Evolutionary conservation across 1,139 yeast species (phyloP), one percentile per base, ranked within the genome.

Genomic region (Candida sp.): DNA sequence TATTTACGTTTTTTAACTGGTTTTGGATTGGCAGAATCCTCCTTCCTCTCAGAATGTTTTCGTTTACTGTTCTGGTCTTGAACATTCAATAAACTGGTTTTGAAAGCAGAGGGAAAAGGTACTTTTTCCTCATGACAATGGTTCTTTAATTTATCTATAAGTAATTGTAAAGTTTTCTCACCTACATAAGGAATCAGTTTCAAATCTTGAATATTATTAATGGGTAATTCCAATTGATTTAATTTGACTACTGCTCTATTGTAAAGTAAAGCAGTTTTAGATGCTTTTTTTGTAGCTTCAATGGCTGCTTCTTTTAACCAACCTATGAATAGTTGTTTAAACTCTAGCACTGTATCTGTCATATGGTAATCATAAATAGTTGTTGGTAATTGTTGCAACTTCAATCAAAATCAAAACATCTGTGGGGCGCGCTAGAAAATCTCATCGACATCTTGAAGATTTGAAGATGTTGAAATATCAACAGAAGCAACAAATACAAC

Each of bases 161-260:
- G 64, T n/a, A 58, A 51, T 3, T 55, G 57, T 35, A 83, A 79
- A 8, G 85, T 79, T 46, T 80, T 79, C n/a, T 76, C 82, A 0
- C 95, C 95, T 27, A 86, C 69, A 45, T 60, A 79, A 49, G 73
- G 80, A 38, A 86, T 65, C 56, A 68, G 69, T 19, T 63, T 60
- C 41, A 86, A 66, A 35, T 83, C 73, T 33, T 70, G 63, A 4
- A 86, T 81, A 49, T 79, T 79, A 5, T 53, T 45, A 15, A 83
- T 73, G 21, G 68, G 63, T 4, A 62, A 61, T 0, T 73, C 75
- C 44, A 70, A 69, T 12, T 64, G 60, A 35, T 66, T 60, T 35
- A 85, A 55, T 30, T 75, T 69, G 33, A 68, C 75, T 43, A 75
- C 55, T 2, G 87, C 85, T 43, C 70, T 63, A 45, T 66, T 65